Evolutionary conservation across 257 asterid genomes (phyloP).

Genomic region (Nicotiana otophora): DNA sequence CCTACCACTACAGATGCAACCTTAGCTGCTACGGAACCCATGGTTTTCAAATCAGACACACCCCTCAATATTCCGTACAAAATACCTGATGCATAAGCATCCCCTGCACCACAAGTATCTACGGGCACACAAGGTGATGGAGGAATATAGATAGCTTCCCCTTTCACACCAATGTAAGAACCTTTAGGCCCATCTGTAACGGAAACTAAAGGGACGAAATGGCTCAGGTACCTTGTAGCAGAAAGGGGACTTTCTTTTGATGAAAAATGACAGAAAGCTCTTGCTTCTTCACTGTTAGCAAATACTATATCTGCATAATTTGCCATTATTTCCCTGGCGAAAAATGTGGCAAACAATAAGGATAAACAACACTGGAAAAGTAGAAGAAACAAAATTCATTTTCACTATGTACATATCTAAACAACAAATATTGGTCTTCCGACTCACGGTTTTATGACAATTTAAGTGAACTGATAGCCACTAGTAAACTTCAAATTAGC

Average conservation of each 20-base stretch:
- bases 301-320: conserved; percentile 86
- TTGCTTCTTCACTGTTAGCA: conserved; percentile 89
- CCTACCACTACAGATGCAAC: conserved; percentile 89
- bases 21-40: conserved; percentile 85
- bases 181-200: conserved; percentile 95
- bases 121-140: conserved; percentile 77
- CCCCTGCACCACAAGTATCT: conserved; percentile 99
- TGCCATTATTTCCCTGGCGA: conserved; percentile 73
- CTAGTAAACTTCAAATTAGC: not conserved
- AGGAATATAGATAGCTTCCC: conserved; percentile 84
- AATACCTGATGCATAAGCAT: conserved; percentile 95
- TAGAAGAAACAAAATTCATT: not conserved
- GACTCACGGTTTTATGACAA: not conserved
- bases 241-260: conserved; percentile 67
- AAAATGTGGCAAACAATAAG: not conserved
- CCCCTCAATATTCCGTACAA: conserved; percentile 69
- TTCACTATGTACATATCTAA: not conserved
- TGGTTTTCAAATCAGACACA: conserved; percentile 58
- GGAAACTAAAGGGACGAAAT: conserved; percentile 88
- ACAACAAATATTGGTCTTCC: not conserved
- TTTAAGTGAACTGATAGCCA: not conserved
- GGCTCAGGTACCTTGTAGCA: conserved; percentile 91
- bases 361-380: not conserved
- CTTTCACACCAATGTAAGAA: conserved; percentile 84
- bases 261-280: conserved; percentile 67